Base-by-base conservation (phyloP, 305 asterid species). In the Stenogyne calaminthoides region DNA sequence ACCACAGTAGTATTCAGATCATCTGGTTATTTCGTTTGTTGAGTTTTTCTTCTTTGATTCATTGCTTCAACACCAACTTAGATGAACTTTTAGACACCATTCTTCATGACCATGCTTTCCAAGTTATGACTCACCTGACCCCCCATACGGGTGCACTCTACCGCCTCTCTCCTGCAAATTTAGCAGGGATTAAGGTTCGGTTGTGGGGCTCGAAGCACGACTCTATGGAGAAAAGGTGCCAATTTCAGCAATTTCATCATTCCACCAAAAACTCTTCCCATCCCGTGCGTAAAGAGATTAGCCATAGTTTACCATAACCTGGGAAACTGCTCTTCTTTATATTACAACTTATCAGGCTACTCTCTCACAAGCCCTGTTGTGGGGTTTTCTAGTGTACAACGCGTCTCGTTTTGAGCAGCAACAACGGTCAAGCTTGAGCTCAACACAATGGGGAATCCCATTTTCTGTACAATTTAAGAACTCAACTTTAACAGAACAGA, bases 301-400 rank as follows among this genome's bases (percentile, higher is more conserved):
- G 72, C 81, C 47, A 82, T 87, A 65, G 88, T 87, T n/a, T 87
- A 83, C 71, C 96, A 89, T 63, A 79, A 89, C 71, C 80, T 89
- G 1, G 89, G 88, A 36, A 89, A 86, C 78, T 83, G 86, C 89
- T 87, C 91, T n/a, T 77, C 93, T 22, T 66, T 59, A 49, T 89
- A 84, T 77, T 86, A 82, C 79, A 80, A 55, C 54, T 25, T 82
- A 25, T 55, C 93, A 42, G 96, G 93, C 29, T 89, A 87, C 84
- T 22, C 82, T 0, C 20, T 86, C 1, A 6, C 76, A 19, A 80
- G 75, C 51, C 85, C 89, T 0, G 90, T 89, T 2, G 60, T 87
- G n/a, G 0, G 93, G 96, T 25, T 86, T 89, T 74, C 67, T 76
- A 4, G 86, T 79, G 8, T 87, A 86, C 37, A 89, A 89, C 52